Evolutionary conservation across 2,329 filamentous ascomycete genomes (phyloP).

Genomic region (Verticillium nonalfalfae): DNA sequence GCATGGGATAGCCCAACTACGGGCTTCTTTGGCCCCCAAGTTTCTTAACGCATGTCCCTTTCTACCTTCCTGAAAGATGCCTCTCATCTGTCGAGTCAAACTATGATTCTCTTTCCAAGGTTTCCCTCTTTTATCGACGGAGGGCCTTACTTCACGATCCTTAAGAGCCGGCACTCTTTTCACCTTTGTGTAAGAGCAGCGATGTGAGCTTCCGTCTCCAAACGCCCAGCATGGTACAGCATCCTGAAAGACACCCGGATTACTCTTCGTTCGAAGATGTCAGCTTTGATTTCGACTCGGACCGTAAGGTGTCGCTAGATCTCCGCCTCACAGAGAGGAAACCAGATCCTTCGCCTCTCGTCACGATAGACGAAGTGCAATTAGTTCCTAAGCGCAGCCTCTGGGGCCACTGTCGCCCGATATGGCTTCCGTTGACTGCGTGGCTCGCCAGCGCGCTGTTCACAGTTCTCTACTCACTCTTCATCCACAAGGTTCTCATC

Average conservation of each 20-base stretch:
- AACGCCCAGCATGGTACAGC: background rate
- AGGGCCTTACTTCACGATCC: background rate
- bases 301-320: conserved; percentile 1
- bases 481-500: conserved; percentile 6
- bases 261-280: background rate
- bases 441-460: conserved; percentile 3
- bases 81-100: background rate
- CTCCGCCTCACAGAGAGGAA: background rate
- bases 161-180: background rate
- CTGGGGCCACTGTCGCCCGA: background rate
- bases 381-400: background rate
- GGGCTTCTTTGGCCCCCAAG: background rate
- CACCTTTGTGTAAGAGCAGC: background rate
- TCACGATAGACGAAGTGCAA: background rate
- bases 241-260: background rate
- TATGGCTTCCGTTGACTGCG: conserved; percentile 1
- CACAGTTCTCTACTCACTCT: conserved; percentile 5
- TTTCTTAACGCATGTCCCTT: background rate
- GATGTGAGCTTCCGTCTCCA: background rate
- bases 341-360: background rate
- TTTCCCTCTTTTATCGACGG: background rate
- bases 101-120: background rate
- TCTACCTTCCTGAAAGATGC: background rate
- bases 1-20: background rate
- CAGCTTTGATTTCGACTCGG: conserved; percentile 2